Conservation (phyloP, 768 basidiomycete genomes). For the Pisolithus orientalis region DNA sequence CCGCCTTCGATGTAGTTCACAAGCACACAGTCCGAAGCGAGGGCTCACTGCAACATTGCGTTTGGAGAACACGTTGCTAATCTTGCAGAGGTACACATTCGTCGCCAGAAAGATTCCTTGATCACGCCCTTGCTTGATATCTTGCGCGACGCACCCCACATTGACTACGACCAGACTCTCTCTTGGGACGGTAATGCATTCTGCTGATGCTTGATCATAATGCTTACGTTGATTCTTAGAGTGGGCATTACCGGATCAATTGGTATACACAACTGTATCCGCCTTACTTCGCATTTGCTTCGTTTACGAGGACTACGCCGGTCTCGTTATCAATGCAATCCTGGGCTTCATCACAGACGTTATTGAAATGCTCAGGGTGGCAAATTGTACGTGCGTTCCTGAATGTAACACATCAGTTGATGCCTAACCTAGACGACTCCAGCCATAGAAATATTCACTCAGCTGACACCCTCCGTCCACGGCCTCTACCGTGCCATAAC, state of each 20-base stretch:
- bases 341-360: constrained; percentile 51
- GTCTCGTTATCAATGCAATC: constrained; percentile 52
- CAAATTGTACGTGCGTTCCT: constrained; percentile 41
- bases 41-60: constrained; percentile 75
- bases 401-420: neutral
- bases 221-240: constrained; percentile 38
- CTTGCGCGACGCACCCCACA: constrained; percentile 63
- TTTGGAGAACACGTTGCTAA: constrained; percentile 74
- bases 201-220: neutral
- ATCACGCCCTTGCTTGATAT: constrained; percentile 61
- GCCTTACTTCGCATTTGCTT: constrained; percentile 66
- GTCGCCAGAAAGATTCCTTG: constrained; percentile 43
- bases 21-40: constrained; percentile 51
- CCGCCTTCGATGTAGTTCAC: neutral
- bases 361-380: constrained; percentile 48
- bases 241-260: constrained; percentile 83
- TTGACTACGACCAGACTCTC: constrained; percentile 72
- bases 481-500: constrained; percentile 84
- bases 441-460: constrained; percentile 72
- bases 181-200: constrained; percentile 66
- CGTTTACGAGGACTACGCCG: constrained; percentile 42
- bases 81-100: constrained; percentile 49
- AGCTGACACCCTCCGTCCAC: constrained; percentile 75
- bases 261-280: constrained; percentile 73
- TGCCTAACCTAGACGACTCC: neutral